Evolutionary conservation across 2,329 filamentous ascomycete species (phyloP), one percentile per base, ranked within the genome.

Genomic region (Emergomyces africanus): DNA sequence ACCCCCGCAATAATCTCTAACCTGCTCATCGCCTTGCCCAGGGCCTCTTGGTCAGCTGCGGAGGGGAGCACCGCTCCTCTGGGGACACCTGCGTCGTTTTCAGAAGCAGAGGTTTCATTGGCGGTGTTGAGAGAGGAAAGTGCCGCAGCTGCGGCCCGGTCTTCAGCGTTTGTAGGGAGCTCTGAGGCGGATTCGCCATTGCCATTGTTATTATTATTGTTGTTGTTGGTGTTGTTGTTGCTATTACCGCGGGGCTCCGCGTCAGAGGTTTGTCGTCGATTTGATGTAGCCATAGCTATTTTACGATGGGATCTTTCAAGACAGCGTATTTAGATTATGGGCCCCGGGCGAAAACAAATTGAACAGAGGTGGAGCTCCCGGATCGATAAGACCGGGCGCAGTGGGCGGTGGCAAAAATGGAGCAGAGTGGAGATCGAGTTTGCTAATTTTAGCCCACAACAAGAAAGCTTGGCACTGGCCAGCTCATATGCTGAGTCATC

Each of bases 121-220:
- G 56, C 60, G 58, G 71, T 75, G 14, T 70, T 69, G 42, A 79
- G 72, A 41, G 77, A 71, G 61, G 75, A 77, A 55, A 79, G 75
- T 9, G 77, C 77, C 15, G 75, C 77, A 20, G 77, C 77, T 12
- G 77, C 76, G 67, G 77, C 78, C 65, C 77, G 77, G 66, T 78
- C 77, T 70, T 79, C 77, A 35, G 76, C 75, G 62, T 75, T 76
- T 41, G 71, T 68, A 48, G 76, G 74, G 50, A 72, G 67, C 70
- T 69, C 69, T 39, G 68, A 68, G 51, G 71, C 72, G 37, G 70
- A 65, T 39, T 69, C 67, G 35, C 72, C 71, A 25, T 76, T 54
- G 20, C 25, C 33, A 39, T 61, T 35, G 35, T 46, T 46, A 25
- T 44, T n/a, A 20, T 44, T n/a, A 28, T 49, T 37, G 41, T 37